Evolutionary conservation across 805 yeast genomes (phyloP), one percentile per base, ranked within the genome.

Genomic region (Hanseniaspora thailandica): DNA sequence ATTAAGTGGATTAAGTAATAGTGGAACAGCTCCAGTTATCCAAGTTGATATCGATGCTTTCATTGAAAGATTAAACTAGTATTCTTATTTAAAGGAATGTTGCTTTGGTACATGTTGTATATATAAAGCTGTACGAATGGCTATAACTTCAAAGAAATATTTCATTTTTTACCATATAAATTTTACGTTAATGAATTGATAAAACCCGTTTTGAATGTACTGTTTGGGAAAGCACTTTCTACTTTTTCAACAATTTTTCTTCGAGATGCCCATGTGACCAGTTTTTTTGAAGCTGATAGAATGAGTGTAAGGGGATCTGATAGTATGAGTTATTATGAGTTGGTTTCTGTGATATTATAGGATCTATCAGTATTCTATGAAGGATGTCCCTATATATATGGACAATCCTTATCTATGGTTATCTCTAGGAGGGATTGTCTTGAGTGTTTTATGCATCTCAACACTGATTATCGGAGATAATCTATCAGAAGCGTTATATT

Each of bases 21-120:
- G 84, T 31, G 81, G 84, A 48, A 73, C 77, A 58, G 83, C 84
- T 41, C 80, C 80, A 57, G 70, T 85, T 58, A 70, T 74, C 53
- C 86, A 84, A 70, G 76, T 84, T 49, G 88, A 85, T 65, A 82
- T 85, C 57, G 88, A 85, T 66, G 69, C 73, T 53, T 74, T 81
- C 63, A 78, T 85, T 57, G 75, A 77, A 31, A 80, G 77, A 62
- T 84, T 83, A 67, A 82, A 81, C 61, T 83, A 71, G 44, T 51
- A 26, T 22, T 45, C 26, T 31, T 20, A n/a, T 10, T 17, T 8
- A 20, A 19, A n/a, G 8, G 28, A 7, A 13, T 30, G 3, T 47
- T 31, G 10, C 12, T 36, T 33, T 44, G 19, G 19, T 17, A 23
- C n/a, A n/a, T 25, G 13, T 35, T 34, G 15, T 30, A 22, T 45